phyloP scores from a whole-genome alignment of 192 early-diverging fungal species.

The Podila clonocystis region DNA sequence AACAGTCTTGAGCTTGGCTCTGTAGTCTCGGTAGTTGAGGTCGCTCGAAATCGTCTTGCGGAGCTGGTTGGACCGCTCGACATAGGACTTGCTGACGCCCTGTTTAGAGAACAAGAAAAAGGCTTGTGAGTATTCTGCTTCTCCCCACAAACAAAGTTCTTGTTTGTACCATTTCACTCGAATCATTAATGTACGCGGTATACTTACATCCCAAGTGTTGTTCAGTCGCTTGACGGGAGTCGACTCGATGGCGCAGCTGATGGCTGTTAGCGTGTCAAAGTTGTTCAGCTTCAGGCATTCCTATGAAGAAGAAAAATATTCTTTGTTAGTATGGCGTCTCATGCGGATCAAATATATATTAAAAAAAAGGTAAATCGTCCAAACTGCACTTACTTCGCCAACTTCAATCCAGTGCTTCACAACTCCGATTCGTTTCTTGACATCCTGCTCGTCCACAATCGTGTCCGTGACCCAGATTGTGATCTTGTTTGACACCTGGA shows the following conservation, averaged over 20 bases:
- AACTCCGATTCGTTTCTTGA: conserved; percentile 70
- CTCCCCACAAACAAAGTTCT: too few relatives aligned
- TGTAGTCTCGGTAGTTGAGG: conserved; percentile 24
- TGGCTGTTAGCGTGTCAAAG: conserved; percentile 42
- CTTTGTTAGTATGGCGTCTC: not conserved
- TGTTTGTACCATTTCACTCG: too few relatives aligned
- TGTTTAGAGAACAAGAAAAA: not conserved
- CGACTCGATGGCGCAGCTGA: conserved; percentile 40
- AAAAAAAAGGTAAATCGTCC: too few relatives aligned
- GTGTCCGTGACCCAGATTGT: conserved; percentile 69
- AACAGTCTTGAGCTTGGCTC: conserved; percentile 41
- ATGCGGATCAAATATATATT: too few relatives aligned
- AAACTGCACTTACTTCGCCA: conserved; percentile 37
- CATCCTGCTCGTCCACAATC: conserved; percentile 77
- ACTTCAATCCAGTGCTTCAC: conserved; percentile 88
- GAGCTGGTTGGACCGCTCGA: conserved; percentile 28
- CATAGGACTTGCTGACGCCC: conserved; percentile 37
- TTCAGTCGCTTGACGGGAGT: conserved; percentile 33
- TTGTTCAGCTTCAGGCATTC: conserved; percentile 47
- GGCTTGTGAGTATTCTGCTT: not conserved
- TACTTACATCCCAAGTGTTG: conserved; percentile 50
- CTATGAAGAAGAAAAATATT: not conserved
- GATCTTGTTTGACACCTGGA: conserved; percentile 75
- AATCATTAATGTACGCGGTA: not conserved
- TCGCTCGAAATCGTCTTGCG: conserved; percentile 34